Evolutionary conservation across 129 eudicot species (phyloP), one percentile per base, ranked within the genome.

Genomic region (Sambucus nigra): DNA sequence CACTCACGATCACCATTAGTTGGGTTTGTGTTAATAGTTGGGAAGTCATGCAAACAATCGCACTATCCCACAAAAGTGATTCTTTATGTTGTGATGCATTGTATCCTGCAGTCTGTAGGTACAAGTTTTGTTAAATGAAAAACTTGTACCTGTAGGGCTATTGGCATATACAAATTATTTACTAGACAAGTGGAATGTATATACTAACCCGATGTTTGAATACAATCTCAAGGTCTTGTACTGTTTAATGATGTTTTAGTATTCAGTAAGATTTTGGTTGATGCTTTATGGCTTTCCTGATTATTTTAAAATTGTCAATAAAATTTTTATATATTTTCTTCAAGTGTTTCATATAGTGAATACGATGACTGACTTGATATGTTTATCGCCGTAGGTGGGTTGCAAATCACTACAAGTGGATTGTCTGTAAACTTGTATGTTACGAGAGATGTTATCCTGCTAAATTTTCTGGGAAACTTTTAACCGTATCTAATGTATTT

Each of bases 371-470:
- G n/a, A n/a, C n/a, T 46, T 61, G 48, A 33, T 67, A n/a, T 18
- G n/a, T 54, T 52, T 49, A 29, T 27, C 23, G 18, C 55, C 60
- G 24, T 63, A 91, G 99, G 71, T 86, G 99, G 95, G 72, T 77
- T 46, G 76, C 79, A 41, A 86, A 91, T 91, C 99, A 91, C 70
- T 91, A 74, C 66, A 82, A 82, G 80, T 91, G 95, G 99, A 82
- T 91, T 19, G 84, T 91, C 61, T 91, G 99, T 95, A 91, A 91
- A 75, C 84, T 91, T 51, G 94, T 87, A 50, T 86, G 84, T 70
- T 86, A 91, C 25, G 99, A 86, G 67, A 82, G 99, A 69, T 74
- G 74, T 60, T 85, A 72, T 77, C 79, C 81, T 68, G 77, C 64
- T 55, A 76, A 67, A 46, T 74, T 66, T 51, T 67, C 57, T 38